A percentile compares a stretch with the other conserved stretches of the same genome.
These are phyloP conservation scores for Phaeosphaeriaceae sp. DNA, from an alignment of 2,329 filamentous ascomycete genomes.

Conservation along the genomic window DNA sequence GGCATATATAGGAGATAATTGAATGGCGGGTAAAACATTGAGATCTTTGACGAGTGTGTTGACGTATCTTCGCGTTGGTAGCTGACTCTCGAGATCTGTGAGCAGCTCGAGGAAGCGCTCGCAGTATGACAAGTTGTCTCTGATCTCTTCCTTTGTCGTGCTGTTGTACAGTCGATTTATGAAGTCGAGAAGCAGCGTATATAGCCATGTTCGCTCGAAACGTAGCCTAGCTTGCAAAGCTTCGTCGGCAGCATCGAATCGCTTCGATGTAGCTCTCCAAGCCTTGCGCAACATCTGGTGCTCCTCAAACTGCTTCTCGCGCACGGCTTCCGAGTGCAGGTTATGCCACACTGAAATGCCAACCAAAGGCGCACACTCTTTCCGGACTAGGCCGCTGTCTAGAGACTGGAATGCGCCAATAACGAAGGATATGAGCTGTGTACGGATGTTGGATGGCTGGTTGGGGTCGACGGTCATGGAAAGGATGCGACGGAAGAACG, in stretches of 20 bases:
- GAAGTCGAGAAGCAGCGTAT: slow-evolving; percentile 84
- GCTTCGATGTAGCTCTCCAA: slow-evolving; percentile 86
- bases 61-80: slow-evolving; percentile 92
- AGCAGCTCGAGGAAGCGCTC: slow-evolving; percentile 94
- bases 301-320: slow-evolving; percentile 76
- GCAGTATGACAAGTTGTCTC: slow-evolving; percentile 77
- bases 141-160: slow-evolving; percentile 49
- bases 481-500: slow-evolving; percentile 85
- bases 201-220: slow-evolving; percentile 95
- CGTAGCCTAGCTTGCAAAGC: slow-evolving; percentile 77
- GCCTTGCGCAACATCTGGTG: slow-evolving; percentile 80
- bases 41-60: slow-evolving; percentile 87
- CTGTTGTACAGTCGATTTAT: slow-evolving; percentile 71
- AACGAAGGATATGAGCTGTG: slow-evolving; percentile 86
- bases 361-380: slow-evolving; percentile 94
- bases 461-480: slow-evolving; percentile 74
- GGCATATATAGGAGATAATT: slow-evolving; percentile 78
- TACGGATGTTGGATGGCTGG: slow-evolving; percentile 61
- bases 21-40: slow-evolving; percentile 79
- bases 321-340: slow-evolving; percentile 75
- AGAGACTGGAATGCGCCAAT: slow-evolving; percentile 93
- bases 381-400: slow-evolving; percentile 85
- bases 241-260: slow-evolving; percentile 87
- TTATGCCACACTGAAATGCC: slow-evolving; percentile 97
- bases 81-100: slow-evolving; percentile 87